Conservation (phyloP, 225 moss, liverwort and hornwort species). For the Bryum argenteum region DNA sequence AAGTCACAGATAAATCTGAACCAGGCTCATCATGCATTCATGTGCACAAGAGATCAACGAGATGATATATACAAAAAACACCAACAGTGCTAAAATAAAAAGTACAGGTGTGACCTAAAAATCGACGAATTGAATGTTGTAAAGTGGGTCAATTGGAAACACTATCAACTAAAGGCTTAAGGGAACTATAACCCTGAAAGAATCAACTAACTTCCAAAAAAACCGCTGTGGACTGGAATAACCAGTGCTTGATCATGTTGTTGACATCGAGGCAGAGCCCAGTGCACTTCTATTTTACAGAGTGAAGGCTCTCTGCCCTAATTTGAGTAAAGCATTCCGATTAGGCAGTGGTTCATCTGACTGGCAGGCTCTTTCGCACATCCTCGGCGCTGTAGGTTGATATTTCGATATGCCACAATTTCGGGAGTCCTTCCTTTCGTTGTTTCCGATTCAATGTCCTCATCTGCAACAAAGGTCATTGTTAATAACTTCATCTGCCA, state of each 20-base stretch:
- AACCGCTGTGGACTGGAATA: slow-evolving; percentile 16
- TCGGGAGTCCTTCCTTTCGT: neutral
- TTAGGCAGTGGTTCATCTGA: slow-evolving; percentile 44
- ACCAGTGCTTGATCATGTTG: neutral
- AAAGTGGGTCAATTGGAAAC: neutral
- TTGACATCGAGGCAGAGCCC: neutral
- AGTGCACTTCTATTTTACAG: slow-evolving; percentile 40
- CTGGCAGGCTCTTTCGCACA: slow-evolving; percentile 21
- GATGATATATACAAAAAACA: slow-evolving; percentile 19
- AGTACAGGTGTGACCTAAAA: slow-evolving; percentile 13
- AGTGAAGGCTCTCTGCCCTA: slow-evolving; percentile 17
- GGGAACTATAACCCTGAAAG: slow-evolving; percentile 37
- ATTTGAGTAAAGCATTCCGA: slow-evolving; percentile 50
- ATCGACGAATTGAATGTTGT: neutral
- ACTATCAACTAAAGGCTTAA: slow-evolving; percentile 13
- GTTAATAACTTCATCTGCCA: neutral
- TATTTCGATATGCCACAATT: neutral
- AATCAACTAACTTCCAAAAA: slow-evolving; percentile 19
- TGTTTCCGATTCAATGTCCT: slow-evolving; percentile 26
- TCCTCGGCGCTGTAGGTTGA: slow-evolving; percentile 10
- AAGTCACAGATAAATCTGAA: too few relatives aligned
- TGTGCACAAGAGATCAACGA: neutral
- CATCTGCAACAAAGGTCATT: slow-evolving; percentile 36
- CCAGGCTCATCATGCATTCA: neutral
- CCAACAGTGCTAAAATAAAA: neutral